These are phyloP conservation scores for Claviceps monticola DNA, from an alignment of 2,329 filamentous ascomycete species.

Conservation along the genomic window DNA sequence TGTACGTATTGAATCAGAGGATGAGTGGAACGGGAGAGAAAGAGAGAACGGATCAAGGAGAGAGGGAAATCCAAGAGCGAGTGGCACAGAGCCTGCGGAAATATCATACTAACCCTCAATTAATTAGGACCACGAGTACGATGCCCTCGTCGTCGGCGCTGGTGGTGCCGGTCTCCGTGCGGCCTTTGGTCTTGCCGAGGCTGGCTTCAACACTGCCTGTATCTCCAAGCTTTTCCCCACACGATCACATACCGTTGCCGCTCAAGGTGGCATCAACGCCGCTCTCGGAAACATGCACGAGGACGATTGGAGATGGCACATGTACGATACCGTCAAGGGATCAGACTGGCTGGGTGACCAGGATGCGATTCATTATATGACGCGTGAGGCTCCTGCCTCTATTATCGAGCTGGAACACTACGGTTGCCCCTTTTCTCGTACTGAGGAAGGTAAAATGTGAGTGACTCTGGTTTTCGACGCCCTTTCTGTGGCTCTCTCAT, in stretches of 20 bases:
- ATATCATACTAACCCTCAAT: neutral
- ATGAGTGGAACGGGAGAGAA: neutral
- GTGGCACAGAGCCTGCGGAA: neutral
- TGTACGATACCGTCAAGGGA: slow-evolving; percentile 98
- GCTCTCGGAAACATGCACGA: slow-evolving; percentile 92
- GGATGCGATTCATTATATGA: slow-evolving; percentile 98
- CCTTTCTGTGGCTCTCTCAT: neutral
- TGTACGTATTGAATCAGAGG: slow-evolving; percentile 36
- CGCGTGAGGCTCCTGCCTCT: slow-evolving; percentile 77
- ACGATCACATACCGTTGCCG: slow-evolving; percentile 71
- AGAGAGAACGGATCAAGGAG: neutral
- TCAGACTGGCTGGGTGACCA: slow-evolving; percentile 97
- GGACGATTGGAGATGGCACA: slow-evolving; percentile 98
- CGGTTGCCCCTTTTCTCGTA: slow-evolving; percentile 92
- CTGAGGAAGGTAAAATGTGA: slow-evolving; percentile 88
- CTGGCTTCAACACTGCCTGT: slow-evolving; percentile 80
- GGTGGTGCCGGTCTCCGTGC: slow-evolving; percentile 71
- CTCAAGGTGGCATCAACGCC: slow-evolving; percentile 75
- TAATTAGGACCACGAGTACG: slow-evolving; percentile 83
- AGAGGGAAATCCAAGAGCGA: neutral
- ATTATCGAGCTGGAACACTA: slow-evolving; percentile 96
- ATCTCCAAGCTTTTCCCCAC: slow-evolving; percentile 81
- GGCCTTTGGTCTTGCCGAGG: slow-evolving; percentile 75
- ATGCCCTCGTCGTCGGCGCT: slow-evolving; percentile 86
- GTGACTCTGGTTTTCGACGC: slow-evolving; percentile 13